Conservation (phyloP, 305 asterid species). For the Withania somnifera region DNA sequence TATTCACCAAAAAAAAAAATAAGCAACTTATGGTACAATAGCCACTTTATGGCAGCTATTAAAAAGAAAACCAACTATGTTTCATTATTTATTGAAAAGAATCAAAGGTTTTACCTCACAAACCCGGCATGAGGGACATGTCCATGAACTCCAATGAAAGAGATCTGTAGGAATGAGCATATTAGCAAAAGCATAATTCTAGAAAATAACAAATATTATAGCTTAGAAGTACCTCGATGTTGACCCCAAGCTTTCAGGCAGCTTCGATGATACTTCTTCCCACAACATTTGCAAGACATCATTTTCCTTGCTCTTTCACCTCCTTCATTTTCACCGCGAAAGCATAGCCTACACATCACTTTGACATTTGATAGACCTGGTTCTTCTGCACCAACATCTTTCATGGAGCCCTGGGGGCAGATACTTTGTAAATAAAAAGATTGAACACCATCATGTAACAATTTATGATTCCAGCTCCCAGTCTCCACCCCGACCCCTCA, state of each 20-base stretch:
- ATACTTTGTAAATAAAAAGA: conserved; percentile 2
- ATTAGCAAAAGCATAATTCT: neutral
- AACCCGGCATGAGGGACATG: conserved; percentile 87
- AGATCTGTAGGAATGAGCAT: conserved; percentile 47
- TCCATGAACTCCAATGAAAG: conserved; percentile 98
- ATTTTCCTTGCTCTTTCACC: conserved; percentile 83
- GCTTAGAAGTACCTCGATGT: conserved; percentile 54
- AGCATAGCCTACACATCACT: conserved; percentile 84
- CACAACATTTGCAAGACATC: conserved; percentile 80
- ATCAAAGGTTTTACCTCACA: conserved; percentile 66
- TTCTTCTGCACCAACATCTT: conserved; percentile 64
- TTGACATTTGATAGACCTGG: conserved; percentile 57
- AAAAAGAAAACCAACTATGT: neutral
- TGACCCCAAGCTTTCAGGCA: conserved; percentile 92
- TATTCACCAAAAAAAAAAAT: neutral
- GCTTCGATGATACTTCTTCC: conserved; percentile 81
- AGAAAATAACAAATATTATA: neutral
- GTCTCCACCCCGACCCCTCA: neutral
- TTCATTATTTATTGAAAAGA: neutral
- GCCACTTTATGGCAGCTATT: neutral
- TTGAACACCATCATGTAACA: neutral
- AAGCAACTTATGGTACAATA: neutral
- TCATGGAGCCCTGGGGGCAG: conserved; percentile 31
- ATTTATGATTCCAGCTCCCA: neutral
- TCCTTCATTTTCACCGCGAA: conserved; percentile 78